Base-by-base conservation (phyloP, 2,329 filamentous ascomycete genomes). In the Bipolaris oryzae region DNA sequence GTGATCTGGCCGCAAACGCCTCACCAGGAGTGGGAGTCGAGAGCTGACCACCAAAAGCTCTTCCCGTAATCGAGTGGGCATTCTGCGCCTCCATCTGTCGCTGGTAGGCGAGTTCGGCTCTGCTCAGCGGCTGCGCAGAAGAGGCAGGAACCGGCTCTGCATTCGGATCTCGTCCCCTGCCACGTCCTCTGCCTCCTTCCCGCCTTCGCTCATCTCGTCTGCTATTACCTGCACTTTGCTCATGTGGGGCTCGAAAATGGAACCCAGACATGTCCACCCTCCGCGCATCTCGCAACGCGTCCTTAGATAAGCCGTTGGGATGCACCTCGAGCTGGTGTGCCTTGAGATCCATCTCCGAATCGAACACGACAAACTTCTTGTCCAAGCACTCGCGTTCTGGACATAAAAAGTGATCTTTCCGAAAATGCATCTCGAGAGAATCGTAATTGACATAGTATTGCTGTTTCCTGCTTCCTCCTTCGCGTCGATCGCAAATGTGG, bases 351-450 rank as follows among this genome's bases (percentile, higher is more conserved):
- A 99, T 88, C 70, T 97, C 91, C 0, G 92, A 93, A 53, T 92
- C 91, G 67, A 99, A 99, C 0, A 98, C 95, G 28, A 98, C 90
- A 73, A 98, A 97, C 74, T 97, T 98, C 84, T 96, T 96, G 67
- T 98, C 95, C 71, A 95, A 74, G 70, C 95, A 99, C 71, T 96
- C 93, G 51, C 85, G 83, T 68, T 99, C 92, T 6, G 85, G 76
- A 72, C 95, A 99, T 0, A 93, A 79, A 71, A 88, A 96, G 75
- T 99, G 95, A 55, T 95, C 92, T 64, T 88, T 88, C 61, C 85
- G 84, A 74, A 98, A 98, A 76, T 99, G 95, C 35, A 87, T 80
- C 72, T 96, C 92, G 3, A 99, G 81, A 0, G 90, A 86, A 63
- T 93, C 85, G 77, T 97, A 98, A 78, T 99, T 87, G 57, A 90